phyloP scores from a whole-genome alignment of 495 filamentous ascomycete genomes.

The Aspergillus nidulans region DNA sequence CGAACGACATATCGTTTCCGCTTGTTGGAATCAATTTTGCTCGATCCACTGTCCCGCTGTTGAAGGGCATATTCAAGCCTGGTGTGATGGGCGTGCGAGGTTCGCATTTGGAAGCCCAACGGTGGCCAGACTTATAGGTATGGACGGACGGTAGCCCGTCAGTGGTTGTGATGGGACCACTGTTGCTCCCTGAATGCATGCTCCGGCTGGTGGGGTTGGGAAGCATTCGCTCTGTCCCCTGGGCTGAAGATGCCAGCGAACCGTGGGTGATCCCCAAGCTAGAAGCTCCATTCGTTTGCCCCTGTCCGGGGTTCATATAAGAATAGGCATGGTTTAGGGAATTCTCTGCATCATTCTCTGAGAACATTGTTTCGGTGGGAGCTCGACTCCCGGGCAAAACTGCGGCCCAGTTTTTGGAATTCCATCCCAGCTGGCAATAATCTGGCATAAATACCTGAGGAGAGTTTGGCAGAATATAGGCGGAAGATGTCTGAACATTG shows the following conservation, averaged over 20 bases:
- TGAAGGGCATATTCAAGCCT: slow-evolving; percentile 15
- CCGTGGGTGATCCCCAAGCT: slow-evolving; percentile 13
- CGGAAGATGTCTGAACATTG: slow-evolving; percentile 19
- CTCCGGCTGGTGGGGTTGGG: slow-evolving; percentile 32
- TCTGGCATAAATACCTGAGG: slow-evolving; percentile 24
- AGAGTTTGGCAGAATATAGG: slow-evolving; percentile 28
- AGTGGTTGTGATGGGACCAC: slow-evolving; percentile 10
- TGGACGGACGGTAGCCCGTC: slow-evolving; percentile 17
- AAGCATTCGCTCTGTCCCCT: slow-evolving; percentile 32
- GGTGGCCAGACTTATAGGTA: slow-evolving; percentile 4
- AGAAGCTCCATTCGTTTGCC: slow-evolving; percentile 17
- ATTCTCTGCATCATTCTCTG: slow-evolving; percentile 23
- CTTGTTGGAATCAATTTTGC: slow-evolving; percentile 17
- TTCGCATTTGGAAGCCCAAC: slow-evolving; percentile 16
- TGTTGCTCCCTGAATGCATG: slow-evolving; percentile 12
- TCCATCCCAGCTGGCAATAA: slow-evolving; percentile 23
- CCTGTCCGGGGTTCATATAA: slow-evolving; percentile 29
- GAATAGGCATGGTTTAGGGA: slow-evolving; percentile 24
- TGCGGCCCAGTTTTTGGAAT: slow-evolving; percentile 25
- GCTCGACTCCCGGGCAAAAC: slow-evolving; percentile 18
- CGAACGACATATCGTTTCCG: slow-evolving; percentile 29
- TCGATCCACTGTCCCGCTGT: slow-evolving; percentile 13
- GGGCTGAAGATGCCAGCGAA: slow-evolving; percentile 20
- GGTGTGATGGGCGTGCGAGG: slow-evolving; percentile 7
- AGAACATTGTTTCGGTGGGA: slow-evolving; percentile 22